Evolutionary conservation across 2,329 filamentous ascomycete species (phyloP).

Genomic region (Cryphonectria nitschkei): DNA sequence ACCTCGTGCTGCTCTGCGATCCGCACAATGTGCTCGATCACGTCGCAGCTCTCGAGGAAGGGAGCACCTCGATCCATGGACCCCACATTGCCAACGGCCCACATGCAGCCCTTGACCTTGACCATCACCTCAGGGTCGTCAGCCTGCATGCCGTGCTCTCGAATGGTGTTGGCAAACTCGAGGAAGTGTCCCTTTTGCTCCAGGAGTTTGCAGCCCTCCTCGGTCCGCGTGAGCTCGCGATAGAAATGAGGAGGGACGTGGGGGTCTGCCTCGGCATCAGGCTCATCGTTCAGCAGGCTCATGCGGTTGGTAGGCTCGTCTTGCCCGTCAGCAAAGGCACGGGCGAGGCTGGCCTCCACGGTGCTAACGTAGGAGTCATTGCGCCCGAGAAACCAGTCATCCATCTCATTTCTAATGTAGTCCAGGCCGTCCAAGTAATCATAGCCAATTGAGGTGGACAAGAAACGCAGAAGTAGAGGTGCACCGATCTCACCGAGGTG

Average conservation of each 20-base stretch:
- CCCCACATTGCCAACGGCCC: conserved; percentile 97
- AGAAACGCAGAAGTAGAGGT: conserved; percentile 85
- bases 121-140: conserved; percentile 84
- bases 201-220: conserved; percentile 87
- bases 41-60: conserved; percentile 87
- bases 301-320: conserved; percentile 61
- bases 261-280: conserved; percentile 57
- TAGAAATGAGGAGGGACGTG: conserved; percentile 97
- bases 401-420: conserved; percentile 99
- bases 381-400: conserved; percentile 97
- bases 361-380: conserved; percentile 96
- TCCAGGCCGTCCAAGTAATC: conserved; percentile 96
- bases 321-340: conserved; percentile 73
- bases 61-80: conserved; percentile 97
- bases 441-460: conserved; percentile 96
- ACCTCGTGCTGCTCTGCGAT: conserved; percentile 89
- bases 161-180: conserved; percentile 87
- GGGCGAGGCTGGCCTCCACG: conserved; percentile 92
- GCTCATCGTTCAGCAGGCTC: conserved; percentile 61
- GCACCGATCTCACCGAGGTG: conserved; percentile 97
- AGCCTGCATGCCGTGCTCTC: conserved; percentile 81
- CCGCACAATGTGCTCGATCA: conserved; percentile 82
- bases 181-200: conserved; percentile 95
- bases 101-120: conserved; percentile 95
- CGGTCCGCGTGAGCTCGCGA: conserved; percentile 87